phyloP scores from a whole-genome alignment of 352 stramenopile species.

The Peronospora belbahrii region DNA sequence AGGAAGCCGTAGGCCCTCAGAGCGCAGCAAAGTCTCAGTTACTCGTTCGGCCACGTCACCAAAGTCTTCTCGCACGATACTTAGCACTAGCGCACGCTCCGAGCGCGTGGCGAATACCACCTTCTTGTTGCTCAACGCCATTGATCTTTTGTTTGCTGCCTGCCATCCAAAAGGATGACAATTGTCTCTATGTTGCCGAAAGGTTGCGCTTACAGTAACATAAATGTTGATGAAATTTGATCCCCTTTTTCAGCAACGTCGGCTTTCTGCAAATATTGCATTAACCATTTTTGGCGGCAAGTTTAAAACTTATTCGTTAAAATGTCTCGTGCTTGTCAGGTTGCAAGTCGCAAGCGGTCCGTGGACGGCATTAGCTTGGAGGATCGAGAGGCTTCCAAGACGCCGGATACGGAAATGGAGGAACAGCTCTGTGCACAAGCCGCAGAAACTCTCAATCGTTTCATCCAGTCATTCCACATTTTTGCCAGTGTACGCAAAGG shows the following conservation, averaged over 20 bases:
- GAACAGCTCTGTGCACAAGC: slow-evolving; percentile 67
- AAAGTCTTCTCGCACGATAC: slow-evolving; percentile 76
- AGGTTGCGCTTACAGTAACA: background rate
- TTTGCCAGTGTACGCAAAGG: slow-evolving; percentile 37
- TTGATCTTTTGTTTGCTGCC: slow-evolving; percentile 7
- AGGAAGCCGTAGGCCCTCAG: slow-evolving; percentile 52
- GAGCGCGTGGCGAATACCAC: slow-evolving; percentile 53
- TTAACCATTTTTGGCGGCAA: background rate
- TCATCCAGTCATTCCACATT: slow-evolving; percentile 52
- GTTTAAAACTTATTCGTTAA: background rate
- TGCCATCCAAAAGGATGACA: slow-evolving; percentile 7
- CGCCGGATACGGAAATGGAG: slow-evolving; percentile 48
- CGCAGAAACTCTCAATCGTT: slow-evolving; percentile 57
- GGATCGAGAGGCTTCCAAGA: slow-evolving; percentile 2
- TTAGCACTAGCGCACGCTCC: slow-evolving; percentile 64
- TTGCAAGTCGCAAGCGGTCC: slow-evolving; percentile 10
- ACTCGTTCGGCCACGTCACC: slow-evolving; percentile 61
- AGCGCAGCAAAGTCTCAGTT: slow-evolving; percentile 48
- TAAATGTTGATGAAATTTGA: no score
- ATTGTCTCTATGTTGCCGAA: background rate
- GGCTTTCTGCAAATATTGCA: background rate
- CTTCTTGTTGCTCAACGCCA: slow-evolving; percentile 10
- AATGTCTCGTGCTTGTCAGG: slow-evolving; percentile 9
- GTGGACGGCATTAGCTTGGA: slow-evolving; percentile 3
- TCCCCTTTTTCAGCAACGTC: no score